Evolutionary conservation across 2,329 filamentous ascomycete species (phyloP), one percentile per base, ranked within the genome.

Genomic region (Alternaria burnsii): DNA sequence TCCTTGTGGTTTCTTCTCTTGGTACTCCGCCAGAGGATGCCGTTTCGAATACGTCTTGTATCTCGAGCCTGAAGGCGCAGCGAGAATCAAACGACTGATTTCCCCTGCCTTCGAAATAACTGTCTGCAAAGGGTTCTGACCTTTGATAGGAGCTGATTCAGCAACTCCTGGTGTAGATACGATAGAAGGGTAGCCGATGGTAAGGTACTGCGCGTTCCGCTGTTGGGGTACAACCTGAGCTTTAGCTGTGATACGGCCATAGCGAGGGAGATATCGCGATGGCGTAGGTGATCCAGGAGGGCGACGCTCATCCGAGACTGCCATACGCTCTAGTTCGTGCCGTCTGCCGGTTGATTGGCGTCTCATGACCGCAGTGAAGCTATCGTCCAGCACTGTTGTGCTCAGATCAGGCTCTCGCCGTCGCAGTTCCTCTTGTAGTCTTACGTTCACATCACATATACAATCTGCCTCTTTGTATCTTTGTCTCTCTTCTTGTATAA

Each of bases 41-140:
- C 52, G 58, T 10, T 24, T 54, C n/a, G 65, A 65, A 30, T 50
- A 50, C 8, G 62, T 64, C 24, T 68, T 68, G 3, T 55, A 44
- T 9, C 55, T 56, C 16, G 56, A 44, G 18, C 65, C 54, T 3
- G 56, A 58, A 3, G 68, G 63, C 18, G 59, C 58, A 9, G 62
- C 55, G n/a, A 72, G 59, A 7, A 70, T 28, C 22, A 55, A 60
- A 12, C 69, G 65, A 6, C 59, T 40, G 4, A 66, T 52, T 47
- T 54, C 66, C 42, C 59, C 58, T 3, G 50, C 52, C 10, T 52
- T 55, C 18, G 40, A 58, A 28, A 52, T 20, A 1, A 55, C 50
- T 11, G 48, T 43, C n/a, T 57, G 48, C 4, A 57, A 14, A 1
- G 55, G 43, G 8, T 34, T 40, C 30, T 44, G 36, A n/a, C 18